Base-by-base conservation (phyloP, 2,329 filamentous ascomycete species). In the Sporothrix brasiliensis region DNA sequence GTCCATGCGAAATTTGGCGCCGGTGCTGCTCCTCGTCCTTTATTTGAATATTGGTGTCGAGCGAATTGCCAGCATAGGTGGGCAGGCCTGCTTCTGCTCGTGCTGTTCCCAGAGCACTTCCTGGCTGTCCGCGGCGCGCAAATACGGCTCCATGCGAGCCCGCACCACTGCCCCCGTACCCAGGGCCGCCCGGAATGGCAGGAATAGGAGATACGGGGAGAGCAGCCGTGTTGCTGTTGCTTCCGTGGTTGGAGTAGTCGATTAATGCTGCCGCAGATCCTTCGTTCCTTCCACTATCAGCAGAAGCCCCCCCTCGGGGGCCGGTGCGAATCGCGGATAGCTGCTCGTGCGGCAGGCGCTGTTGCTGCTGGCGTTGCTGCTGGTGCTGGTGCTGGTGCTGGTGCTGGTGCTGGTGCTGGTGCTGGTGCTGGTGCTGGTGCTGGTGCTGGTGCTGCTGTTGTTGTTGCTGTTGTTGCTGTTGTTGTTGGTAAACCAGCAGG, bases 371-470 rank as follows among this genome's bases (percentile, higher is more conserved):
- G 6, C 6, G 34, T 9, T 34, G 70, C 49, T 73, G 52, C 65
- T 72, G 63, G 67, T 74, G 72, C 69, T 74, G 72, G 60, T 70
- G 69, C 72, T 72, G 60, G 27, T 0, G 34, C 6, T 74, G 72
- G 60, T 70, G 69, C 72, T 72, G 60, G 44, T 72, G 52, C 61
- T 72, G 63, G 1, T 4, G 30, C 30, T 34, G 30, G 4, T 34
- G 30, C 30, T 34, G n/a, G n/a, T n/a, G n/a, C n/a, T n/a, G n/a
- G n/a, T n/a, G n/a, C n/a, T n/a, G n/a, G n/a, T n/a, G n/a, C n/a
- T n/a, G n/a, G n/a, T n/a, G 70, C 49, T 73, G 52, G 58, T 72
- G 63, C 66, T 74, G 72, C 70, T 74, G 72, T 60, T 70, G 69
- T 72, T 72, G 60, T 54, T 66, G 70, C 49, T 73, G 52, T 61